Evolutionary conservation across 2,329 filamentous ascomycete species (phyloP).

Genomic region (Raffaelea albimanens): DNA sequence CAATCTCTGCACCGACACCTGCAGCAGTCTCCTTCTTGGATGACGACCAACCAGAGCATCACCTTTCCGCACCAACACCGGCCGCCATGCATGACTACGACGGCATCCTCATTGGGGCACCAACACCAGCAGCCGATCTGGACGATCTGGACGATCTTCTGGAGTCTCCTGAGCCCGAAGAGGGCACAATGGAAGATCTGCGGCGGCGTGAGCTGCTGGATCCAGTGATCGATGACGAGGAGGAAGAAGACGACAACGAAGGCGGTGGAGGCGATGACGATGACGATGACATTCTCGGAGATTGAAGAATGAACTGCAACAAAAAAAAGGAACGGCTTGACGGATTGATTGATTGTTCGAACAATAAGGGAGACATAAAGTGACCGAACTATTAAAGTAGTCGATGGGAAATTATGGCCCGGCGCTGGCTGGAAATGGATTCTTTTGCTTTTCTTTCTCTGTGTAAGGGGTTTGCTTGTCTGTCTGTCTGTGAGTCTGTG

Average conservation of each 20-base stretch:
- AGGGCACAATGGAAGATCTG: constrained; percentile 50
- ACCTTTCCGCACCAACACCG: not conserved
- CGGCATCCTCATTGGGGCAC: constrained; percentile 10
- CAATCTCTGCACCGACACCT: not conserved
- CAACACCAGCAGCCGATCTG: constrained; percentile 12
- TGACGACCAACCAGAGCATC: not conserved
- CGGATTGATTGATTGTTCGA: not conserved
- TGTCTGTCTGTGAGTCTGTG: not conserved
- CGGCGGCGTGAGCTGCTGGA: constrained; percentile 45
- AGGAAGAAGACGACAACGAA: constrained; percentile 24
- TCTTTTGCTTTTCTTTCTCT: too few relatives aligned
- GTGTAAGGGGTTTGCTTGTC: too few relatives aligned
- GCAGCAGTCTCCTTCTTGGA: not conserved
- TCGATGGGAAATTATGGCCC: too few relatives aligned
- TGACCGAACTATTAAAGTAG: too few relatives aligned
- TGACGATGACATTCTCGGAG: constrained; percentile 36
- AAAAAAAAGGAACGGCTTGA: not conserved
- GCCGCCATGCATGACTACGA: constrained; percentile 4
- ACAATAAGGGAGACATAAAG: too few relatives aligned
- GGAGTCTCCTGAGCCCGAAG: constrained; percentile 42
- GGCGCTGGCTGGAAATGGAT: too few relatives aligned
- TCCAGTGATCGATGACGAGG: constrained; percentile 33
- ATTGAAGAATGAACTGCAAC: constrained; percentile 20
- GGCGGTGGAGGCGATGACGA: constrained; percentile 26
- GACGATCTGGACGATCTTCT: constrained; percentile 18